Evolutionary conservation across 2,329 filamentous ascomycete species (phyloP), one percentile per base, ranked within the genome.

Genomic region (Calonectria pseudoreteaudii): DNA sequence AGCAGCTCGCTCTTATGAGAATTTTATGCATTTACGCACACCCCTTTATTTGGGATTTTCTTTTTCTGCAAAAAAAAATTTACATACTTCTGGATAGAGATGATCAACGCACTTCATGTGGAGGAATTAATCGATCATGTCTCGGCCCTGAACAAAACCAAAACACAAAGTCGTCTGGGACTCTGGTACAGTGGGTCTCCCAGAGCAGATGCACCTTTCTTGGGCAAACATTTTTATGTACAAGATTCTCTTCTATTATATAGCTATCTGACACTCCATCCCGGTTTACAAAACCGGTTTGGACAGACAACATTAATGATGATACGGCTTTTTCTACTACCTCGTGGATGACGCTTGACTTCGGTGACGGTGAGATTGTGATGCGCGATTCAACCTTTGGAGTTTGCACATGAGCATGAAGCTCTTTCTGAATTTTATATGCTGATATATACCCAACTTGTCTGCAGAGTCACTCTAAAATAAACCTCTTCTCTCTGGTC

Each of bases 181-280:
- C n/a, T 23, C n/a, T 13, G 20, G 23, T 41, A 34, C n/a, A 41
- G 8, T 38, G 16, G 23, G 26, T 41, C 18, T 18, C n/a, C 16
- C 56, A 16, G 5, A 28, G 56, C 9, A 28, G 16, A 28, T 16
- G 23, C 31, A 23, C 38, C 28, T 60, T 60, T 38, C 56, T 44
- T 30, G 34, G 56, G 56, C 56, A 62, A 62, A 28, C 26, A 20
- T 62, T 53, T 28, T 62, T 38, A 62, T 62, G 56, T 62, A 62
- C 34, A 62, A 62, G 34, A 62, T 62, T 62, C 56, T 38, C 23
- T 62, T 62, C 56, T 62, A 1, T 62, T 62, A 62, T 62, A 62
- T 62, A 62, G n/a, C 9, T 62, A 62, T 23, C 34, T 41, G 36
- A 36, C 56, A 62, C 41, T 62, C 56, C 13, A 16, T 14, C 11